phyloP scores from a whole-genome alignment of 2,329 filamentous ascomycete species.

The Monosporascus ibericus region DNA sequence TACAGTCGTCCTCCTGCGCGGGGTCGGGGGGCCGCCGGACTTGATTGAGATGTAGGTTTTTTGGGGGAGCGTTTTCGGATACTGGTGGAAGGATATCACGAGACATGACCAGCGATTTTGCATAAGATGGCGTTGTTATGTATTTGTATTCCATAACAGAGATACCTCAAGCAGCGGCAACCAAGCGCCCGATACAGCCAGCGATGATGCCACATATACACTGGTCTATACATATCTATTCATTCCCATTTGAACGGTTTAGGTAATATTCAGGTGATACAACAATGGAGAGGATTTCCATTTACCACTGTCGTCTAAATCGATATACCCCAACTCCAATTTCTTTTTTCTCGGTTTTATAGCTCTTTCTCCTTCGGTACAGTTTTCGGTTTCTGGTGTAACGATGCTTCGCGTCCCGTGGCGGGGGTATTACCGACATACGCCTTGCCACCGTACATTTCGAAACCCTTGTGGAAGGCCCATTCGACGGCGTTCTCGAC shows the following conservation, averaged over 20 bases:
- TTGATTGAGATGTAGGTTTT: slow-evolving; percentile 50
- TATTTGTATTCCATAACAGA: too few species aligned
- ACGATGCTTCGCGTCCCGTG: slow-evolving; percentile 45
- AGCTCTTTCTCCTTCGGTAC: slow-evolving; percentile 31
- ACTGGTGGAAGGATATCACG: too few species aligned
- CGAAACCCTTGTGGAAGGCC: slow-evolving; percentile 78
- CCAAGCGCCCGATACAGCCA: too few species aligned
- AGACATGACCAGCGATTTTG: background rate
- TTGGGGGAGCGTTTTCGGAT: too few species aligned
- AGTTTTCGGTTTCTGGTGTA: slow-evolving; percentile 41
- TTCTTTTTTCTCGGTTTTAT: slow-evolving; percentile 5
- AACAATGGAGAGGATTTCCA: slow-evolving; percentile 4
- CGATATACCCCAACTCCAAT: background rate
- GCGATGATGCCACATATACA: too few species aligned
- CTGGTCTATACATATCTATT: too few species aligned
- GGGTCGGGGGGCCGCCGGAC: slow-evolving; percentile 74
- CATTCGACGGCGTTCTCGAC: slow-evolving; percentile 90
- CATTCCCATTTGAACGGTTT: too few species aligned
- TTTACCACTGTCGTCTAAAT: background rate
- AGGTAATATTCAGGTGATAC: too few species aligned
- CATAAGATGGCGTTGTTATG: too few species aligned
- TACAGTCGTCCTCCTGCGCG: slow-evolving; percentile 81
- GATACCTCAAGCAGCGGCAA: too few species aligned
- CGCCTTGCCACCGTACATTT: slow-evolving; percentile 57
- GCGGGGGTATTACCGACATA: slow-evolving; percentile 50